phyloP scores from a whole-genome alignment of 306 rosid species.

The Fragaria vesca region DNA sequence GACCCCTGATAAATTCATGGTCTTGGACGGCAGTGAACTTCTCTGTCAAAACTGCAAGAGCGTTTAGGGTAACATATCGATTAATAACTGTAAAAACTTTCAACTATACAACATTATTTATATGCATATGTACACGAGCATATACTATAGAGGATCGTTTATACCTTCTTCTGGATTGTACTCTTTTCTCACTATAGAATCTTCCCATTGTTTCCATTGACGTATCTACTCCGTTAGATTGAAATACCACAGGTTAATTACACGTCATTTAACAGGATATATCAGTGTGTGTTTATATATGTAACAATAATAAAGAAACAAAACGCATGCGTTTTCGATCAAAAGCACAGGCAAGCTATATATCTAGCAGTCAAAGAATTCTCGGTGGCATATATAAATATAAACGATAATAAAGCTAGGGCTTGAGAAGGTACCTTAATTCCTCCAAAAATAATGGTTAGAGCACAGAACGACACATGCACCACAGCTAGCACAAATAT shows the following conservation, averaged over 20 bases:
- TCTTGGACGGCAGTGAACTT: conserved; percentile 32
- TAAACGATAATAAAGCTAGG: no score
- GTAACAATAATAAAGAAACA: neutral
- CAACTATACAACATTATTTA: neutral
- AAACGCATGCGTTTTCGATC: neutral
- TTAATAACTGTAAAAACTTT: neutral
- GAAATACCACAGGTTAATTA: no score
- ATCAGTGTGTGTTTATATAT: no score
- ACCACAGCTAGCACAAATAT: conserved; percentile 42
- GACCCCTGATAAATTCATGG: conserved; percentile 29
- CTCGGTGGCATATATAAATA: neutral
- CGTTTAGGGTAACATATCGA: no score
- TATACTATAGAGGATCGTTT: neutral
- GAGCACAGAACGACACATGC: conserved; percentile 37
- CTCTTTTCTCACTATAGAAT: conserved; percentile 27
- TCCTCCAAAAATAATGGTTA: conserved; percentile 37
- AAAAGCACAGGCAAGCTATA: neutral
- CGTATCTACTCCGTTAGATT: conserved; percentile 25
- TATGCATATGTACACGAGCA: neutral
- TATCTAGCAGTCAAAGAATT: neutral
- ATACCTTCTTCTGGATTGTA: conserved; percentile 26
- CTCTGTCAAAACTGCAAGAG: conserved; percentile 21
- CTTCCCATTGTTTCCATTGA: conserved; percentile 39
- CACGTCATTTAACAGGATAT: no score
- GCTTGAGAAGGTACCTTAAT: conserved; percentile 15